These are phyloP conservation scores for Pseudomicrostroma phylloplanum DNA, from an alignment of 1,284 basidiomycete species.

Conservation along the genomic window DNA sequence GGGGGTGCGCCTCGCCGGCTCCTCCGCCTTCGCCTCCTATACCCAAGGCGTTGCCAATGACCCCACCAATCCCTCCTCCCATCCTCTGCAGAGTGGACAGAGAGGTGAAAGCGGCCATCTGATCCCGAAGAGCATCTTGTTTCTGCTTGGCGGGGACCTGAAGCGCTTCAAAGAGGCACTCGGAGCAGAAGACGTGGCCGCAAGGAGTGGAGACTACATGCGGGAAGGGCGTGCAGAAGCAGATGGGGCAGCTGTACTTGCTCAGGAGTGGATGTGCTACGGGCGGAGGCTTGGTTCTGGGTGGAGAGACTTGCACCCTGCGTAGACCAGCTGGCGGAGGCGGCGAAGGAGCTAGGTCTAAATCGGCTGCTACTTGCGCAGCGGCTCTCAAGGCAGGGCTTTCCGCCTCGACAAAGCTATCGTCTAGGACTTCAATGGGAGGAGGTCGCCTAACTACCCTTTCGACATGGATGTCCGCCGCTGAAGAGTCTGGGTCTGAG, in stretches of 20 bases:
- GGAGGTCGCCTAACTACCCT: neutral
- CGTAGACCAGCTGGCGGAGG: neutral
- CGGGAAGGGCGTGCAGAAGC: slow-evolving; percentile 35
- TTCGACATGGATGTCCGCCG: neutral
- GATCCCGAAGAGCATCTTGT: slow-evolving; percentile 13
- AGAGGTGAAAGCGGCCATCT: slow-evolving; percentile 24
- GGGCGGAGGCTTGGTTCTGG: neutral
- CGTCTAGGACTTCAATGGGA: neutral
- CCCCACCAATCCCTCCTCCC: too few species aligned
- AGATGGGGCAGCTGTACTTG: slow-evolving; percentile 41
- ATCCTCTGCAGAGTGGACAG: neutral
- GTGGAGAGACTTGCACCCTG: neutral
- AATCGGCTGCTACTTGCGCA: neutral
- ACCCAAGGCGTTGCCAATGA: too few species aligned
- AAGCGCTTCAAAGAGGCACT: slow-evolving; percentile 38
- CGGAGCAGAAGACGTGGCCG: slow-evolving; percentile 45
- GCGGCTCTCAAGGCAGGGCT: neutral
- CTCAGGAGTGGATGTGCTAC: slow-evolving; percentile 24
- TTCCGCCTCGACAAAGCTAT: neutral
- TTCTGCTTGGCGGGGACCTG: slow-evolving; percentile 28
- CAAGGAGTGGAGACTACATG: slow-evolving; percentile 30
- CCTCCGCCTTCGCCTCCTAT: too few species aligned
- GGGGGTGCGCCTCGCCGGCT: too few species aligned
- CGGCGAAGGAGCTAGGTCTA: neutral
- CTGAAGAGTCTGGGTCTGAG: neutral